Evolutionary conservation across 2,329 filamentous ascomycete species (phyloP), one percentile per base, ranked within the genome.

Genomic region (Neonectria punicea): DNA sequence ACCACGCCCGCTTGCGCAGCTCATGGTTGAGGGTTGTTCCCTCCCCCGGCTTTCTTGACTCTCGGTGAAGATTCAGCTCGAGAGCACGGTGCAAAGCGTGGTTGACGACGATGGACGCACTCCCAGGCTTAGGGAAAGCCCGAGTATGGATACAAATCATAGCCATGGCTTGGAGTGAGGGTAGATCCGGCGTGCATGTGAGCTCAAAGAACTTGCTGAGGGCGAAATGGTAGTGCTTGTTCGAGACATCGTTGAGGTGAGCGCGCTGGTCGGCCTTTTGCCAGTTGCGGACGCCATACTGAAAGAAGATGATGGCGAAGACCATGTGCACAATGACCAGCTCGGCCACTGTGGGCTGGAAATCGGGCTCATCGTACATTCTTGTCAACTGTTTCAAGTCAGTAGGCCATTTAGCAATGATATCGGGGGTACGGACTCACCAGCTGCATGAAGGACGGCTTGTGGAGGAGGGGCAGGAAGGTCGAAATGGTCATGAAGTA

Each of bases 181-280:
- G 82, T 14, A 94, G 79, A 0, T 87, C 88, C 61, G 87, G 87
- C 18, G 88, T 87, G 6, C 82, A 82, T 14, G 88, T 79, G 4
- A 97, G 80, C 53, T 92, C 83, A 67, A 88, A 90, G 69, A 92
- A 89, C 76, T 90, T 89, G 74, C 87, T 88, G 49, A 94, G 79
- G 1, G 90, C 86, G 74, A 90, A 95, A 73, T 94, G 91, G 70
- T 94, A 95, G 76, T 96, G 93, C 58, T 87, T 87, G 77, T 94
- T 92, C 4, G 92, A 92, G 55, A 90, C 80, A 1, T 88, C 84
- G 69, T 91, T 88, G 57, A 91, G 80, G 43, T 85, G 82, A 7
- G 81, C 80, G 65, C 86, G 84, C 63, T 86, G 83, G 4, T 84
- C 83, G 16, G 85, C 76, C 61, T 87, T 80, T 65, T 88, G 84